A percentile compares a stretch with the other conserved stretches of the same genome.
phyloP scores from a whole-genome alignment of 441 rosid genomes.

The Erodium moschatum region DNA sequence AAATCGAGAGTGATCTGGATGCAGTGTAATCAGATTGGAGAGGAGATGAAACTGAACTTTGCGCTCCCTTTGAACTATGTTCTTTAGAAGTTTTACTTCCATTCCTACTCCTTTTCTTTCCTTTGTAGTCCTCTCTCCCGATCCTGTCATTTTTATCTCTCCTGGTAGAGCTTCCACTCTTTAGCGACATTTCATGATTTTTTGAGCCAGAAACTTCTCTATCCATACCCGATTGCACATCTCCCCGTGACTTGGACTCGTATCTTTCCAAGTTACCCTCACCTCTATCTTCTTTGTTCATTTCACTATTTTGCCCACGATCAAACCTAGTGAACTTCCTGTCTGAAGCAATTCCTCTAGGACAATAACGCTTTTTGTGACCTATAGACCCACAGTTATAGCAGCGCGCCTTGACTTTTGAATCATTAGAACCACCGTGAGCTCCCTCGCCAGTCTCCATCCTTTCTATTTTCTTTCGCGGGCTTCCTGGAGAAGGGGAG shows the following conservation, averaged over 20 bases:
- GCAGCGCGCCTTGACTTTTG: constrained; percentile 23
- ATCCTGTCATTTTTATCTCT: too few species aligned
- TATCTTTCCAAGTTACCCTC: constrained; percentile 14
- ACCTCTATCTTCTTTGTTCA: constrained; percentile 22
- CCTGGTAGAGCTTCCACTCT: constrained; percentile 19
- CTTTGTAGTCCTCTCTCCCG: constrained; percentile 17
- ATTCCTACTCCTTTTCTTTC: constrained; percentile 26
- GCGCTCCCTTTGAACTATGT: constrained; percentile 25
- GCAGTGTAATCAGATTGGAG: constrained; percentile 21
- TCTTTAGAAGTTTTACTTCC: constrained; percentile 22
- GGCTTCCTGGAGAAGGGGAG: constrained; percentile 11
- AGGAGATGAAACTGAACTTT: constrained; percentile 25
- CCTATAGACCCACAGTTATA: constrained; percentile 31
- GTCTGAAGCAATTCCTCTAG: constrained; percentile 17
- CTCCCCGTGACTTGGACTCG: background rate
- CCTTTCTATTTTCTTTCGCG: constrained; percentile 16
- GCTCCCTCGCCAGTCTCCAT: constrained; percentile 16
- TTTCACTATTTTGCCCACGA: constrained; percentile 17
- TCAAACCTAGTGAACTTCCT: constrained; percentile 23
- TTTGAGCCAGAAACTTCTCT: constrained; percentile 20
- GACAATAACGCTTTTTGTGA: constrained; percentile 36
- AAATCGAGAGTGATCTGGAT: constrained; percentile 23
- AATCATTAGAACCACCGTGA: constrained; percentile 17
- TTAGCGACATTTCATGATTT: constrained; percentile 17
- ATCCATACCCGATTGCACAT: constrained; percentile 21